Percentiles rank a stretch among this genome's conserved stretches.
phyloP scores from a whole-genome alignment of 2,329 filamentous ascomycete genomes.

The Monilinia laxa region DNA sequence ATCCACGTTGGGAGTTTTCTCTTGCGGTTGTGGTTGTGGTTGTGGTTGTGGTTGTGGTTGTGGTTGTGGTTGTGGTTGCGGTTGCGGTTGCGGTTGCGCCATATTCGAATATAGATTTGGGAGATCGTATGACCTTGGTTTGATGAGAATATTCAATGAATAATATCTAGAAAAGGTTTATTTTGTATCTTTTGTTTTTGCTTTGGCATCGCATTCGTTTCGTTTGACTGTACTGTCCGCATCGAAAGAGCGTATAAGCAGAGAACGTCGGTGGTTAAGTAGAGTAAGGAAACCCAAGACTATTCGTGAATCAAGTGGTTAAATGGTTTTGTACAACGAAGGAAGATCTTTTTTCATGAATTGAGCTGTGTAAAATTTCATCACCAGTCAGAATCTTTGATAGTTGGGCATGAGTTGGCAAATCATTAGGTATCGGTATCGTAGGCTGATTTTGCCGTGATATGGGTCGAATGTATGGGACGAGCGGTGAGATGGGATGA shows the following conservation, averaged over 20 bases:
- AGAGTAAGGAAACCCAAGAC: not conserved
- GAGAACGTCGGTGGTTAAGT: not conserved
- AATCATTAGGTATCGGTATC: slow-evolving; percentile 14
- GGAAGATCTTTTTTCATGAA: slow-evolving; percentile 10
- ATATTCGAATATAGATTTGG: slow-evolving; percentile 24
- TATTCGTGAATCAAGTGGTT: slow-evolving; percentile 16
- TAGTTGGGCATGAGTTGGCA: slow-evolving; percentile 24
- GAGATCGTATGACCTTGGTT: not conserved
- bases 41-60: slow-evolving; percentile 24
- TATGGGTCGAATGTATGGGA: slow-evolving; percentile 5
- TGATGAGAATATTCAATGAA: slow-evolving; percentile 4
- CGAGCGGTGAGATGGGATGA: slow-evolving; percentile 2
- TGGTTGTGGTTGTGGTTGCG: slow-evolving; percentile 20
- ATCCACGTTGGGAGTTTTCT: slow-evolving; percentile 32
- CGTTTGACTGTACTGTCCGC: slow-evolving; percentile 10
- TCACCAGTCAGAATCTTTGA: slow-evolving; percentile 17
- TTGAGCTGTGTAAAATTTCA: slow-evolving; percentile 18
- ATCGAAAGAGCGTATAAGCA: slow-evolving; percentile 12
- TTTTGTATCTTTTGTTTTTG: not conserved
- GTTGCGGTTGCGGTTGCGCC: slow-evolving; percentile 22
- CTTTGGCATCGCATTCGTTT: slow-evolving; percentile 17
- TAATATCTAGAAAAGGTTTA: not conserved
- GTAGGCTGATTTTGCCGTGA: slow-evolving; percentile 20
- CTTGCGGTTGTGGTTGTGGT: slow-evolving; percentile 25
- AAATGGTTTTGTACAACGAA: slow-evolving; percentile 3